Conservation (phyloP, 495 filamentous ascomycete genomes). For the Cryomyces minteri region DNA sequence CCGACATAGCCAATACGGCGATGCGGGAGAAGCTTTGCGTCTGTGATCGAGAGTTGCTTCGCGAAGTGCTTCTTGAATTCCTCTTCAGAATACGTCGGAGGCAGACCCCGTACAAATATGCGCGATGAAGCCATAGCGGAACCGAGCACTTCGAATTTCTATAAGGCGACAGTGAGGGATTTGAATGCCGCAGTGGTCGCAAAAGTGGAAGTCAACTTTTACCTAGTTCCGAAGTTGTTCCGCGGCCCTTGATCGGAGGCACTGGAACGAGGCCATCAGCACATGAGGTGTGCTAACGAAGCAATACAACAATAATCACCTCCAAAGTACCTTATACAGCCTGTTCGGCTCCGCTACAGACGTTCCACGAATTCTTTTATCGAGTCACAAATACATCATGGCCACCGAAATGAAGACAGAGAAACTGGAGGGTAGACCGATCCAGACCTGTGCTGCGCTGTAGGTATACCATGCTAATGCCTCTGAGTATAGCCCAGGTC, state of each 20-base stretch:
- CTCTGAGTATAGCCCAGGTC: conserved; percentile 51
- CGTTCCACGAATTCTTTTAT: too few relatives aligned
- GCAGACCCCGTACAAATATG: conserved; percentile 79
- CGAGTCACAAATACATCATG: not conserved
- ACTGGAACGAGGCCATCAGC: too few relatives aligned
- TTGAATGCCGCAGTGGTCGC: too few relatives aligned
- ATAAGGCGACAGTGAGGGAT: conserved; percentile 8
- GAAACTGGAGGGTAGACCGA: conserved; percentile 47
- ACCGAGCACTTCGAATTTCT: conserved; percentile 7
- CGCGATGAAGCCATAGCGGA: conserved; percentile 48
- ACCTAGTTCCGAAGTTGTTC: too few relatives aligned
- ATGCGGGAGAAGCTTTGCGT: conserved; percentile 73
- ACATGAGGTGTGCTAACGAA: too few relatives aligned
- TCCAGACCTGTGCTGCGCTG: not conserved
- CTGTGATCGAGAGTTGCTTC: conserved; percentile 57
- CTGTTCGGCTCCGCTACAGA: too few relatives aligned
- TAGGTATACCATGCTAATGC: conserved; percentile 15
- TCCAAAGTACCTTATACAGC: too few relatives aligned
- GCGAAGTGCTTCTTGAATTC: conserved; percentile 81
- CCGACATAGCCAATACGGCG: conserved; percentile 92
- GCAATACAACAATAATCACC: too few relatives aligned
- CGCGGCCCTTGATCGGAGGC: too few relatives aligned
- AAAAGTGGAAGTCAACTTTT: too few relatives aligned
- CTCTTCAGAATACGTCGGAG: conserved; percentile 50
- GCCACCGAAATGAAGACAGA: conserved; percentile 34